Evolutionary conservation across 371 early-diverging fungal genomes (phyloP).

Genomic region (Lichtheimia corymbifera): DNA sequence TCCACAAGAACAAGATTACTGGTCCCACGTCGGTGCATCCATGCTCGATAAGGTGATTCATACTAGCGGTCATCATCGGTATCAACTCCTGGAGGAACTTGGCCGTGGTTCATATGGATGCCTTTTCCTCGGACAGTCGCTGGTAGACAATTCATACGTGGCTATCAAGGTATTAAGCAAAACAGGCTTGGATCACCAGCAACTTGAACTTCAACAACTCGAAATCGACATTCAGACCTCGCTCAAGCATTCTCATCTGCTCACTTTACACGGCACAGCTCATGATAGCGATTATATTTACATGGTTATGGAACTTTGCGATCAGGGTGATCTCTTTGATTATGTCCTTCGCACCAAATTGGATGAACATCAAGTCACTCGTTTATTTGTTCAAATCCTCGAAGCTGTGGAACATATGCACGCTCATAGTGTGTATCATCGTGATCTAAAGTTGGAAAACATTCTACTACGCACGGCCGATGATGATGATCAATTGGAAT

Average conservation of each 20-base stretch:
- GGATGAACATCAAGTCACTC: conserved; percentile 36
- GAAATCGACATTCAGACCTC: conserved; percentile 74
- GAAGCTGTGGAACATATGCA: conserved; percentile 59
- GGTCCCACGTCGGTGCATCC: conserved; percentile 30
- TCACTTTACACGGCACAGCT: conserved; percentile 49
- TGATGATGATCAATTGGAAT: conserved; percentile 31
- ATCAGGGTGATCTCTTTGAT: conserved; percentile 63
- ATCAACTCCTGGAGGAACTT: conserved; percentile 53
- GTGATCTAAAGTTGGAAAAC: conserved; percentile 83
- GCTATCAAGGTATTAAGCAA: conserved; percentile 77
- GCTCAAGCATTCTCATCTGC: conserved; percentile 67
- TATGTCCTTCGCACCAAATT: conserved; percentile 39
- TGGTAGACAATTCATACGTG: conserved; percentile 34
- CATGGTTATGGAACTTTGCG: conserved; percentile 63
- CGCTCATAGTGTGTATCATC: conserved; percentile 58
- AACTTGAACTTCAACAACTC: conserved; percentile 64
- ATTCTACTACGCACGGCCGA: conserved; percentile 53
- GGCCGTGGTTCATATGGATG: conserved; percentile 64
- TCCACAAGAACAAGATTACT: conserved; percentile 21
- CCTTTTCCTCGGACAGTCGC: conserved; percentile 52
- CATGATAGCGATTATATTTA: conserved; percentile 48
- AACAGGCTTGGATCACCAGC: conserved; percentile 54
- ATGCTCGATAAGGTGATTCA: conserved; percentile 31
- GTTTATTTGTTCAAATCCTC: conserved; percentile 52
- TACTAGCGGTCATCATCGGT: conserved; percentile 31